phyloP scores from a whole-genome alignment of 257 asterid species.

The Solanum paucissectum region DNA sequence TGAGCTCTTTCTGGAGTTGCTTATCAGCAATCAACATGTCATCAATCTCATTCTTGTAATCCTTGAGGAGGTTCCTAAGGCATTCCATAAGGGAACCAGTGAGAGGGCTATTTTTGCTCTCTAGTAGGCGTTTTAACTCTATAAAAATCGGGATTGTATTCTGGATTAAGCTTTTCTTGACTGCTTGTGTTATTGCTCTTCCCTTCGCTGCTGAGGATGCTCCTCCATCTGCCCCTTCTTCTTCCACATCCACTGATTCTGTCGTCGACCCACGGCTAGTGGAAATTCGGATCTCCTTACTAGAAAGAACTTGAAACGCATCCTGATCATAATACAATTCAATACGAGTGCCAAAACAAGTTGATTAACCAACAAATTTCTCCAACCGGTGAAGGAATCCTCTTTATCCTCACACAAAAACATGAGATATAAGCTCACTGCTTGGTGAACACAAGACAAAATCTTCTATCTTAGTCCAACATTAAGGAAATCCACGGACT shows the following conservation, averaged over 20 bases:
- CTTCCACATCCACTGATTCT: conserved; percentile 53
- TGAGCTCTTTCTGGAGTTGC: conserved; percentile 85
- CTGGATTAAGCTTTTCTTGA: conserved; percentile 76
- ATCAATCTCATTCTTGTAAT: conserved; percentile 86
- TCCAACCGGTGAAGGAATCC: background rate
- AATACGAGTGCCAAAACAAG: background rate
- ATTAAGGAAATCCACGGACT: background rate
- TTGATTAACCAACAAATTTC: background rate
- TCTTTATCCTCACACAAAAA: background rate
- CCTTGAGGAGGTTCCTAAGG: conserved; percentile 81
- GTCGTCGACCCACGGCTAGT: conserved; percentile 47
- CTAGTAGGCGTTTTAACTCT: conserved; percentile 72
- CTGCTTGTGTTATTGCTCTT: conserved; percentile 71
- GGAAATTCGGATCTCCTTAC: conserved; percentile 82
- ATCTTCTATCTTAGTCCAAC: background rate
- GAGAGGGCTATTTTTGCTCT: conserved; percentile 81
- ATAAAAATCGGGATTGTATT: conserved; percentile 89
- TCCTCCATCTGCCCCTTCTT: conserved; percentile 48
- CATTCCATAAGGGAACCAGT: conserved; percentile 91
- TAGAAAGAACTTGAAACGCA: conserved; percentile 65
- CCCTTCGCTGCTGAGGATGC: conserved; percentile 42
- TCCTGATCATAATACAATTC: conserved; percentile 35
- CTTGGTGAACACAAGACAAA: background rate
- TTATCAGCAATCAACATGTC: conserved; percentile 72
- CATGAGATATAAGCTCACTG: background rate